Base-by-base conservation (phyloP, 352 stramenopile genomes). In the Achlya hypogyna region DNA sequence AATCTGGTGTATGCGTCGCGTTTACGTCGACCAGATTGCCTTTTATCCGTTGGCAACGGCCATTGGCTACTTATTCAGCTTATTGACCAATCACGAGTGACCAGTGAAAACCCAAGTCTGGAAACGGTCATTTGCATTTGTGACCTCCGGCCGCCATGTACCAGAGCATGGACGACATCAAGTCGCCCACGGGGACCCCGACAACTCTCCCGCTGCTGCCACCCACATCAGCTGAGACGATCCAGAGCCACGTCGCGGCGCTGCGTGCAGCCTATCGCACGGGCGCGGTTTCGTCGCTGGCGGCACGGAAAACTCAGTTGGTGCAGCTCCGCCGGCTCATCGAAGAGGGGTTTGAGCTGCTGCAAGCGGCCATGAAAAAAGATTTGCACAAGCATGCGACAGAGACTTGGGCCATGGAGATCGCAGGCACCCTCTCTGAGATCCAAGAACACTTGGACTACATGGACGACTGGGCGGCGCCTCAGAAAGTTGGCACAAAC, bases 391-490 rank as follows among this genome's bases (percentile, higher is more conserved):
- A 88, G 62, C 79, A 89, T 69, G 75, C 82, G 47, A 63, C 71
- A 65, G 89, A 97, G 77, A 51, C 76, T 25, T 84, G 77, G 31
- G 38, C 70, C 31, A 80, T 70, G 28, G 87, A 96, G 56, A 60
- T 89, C 12, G 58, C 54, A 29, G 42, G 82, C 31, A 62, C 88
- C n/a, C 67, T 79, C 56, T 45, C 43, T 40, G 88, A 96, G 62
- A 75, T 96, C 53, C 81, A 92, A 63, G 70, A 93, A 5, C 76
- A 83, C 45, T 35, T 92, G n/a, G 81, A 89, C 72, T 84, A 89
- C 69, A 62, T 91, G n/a, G 74, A 74, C 38, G 75, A 87, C 62
- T 90, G 82, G 81, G 51, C 80, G 29, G 76, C 77, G 67, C 79
- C 86, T 4, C 51, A 85, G 64, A 51, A 72, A 16, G 71, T 75